These are phyloP conservation scores for Blastosporella zonata DNA, from an alignment of 1,284 basidiomycete genomes.

Conservation along the genomic window DNA sequence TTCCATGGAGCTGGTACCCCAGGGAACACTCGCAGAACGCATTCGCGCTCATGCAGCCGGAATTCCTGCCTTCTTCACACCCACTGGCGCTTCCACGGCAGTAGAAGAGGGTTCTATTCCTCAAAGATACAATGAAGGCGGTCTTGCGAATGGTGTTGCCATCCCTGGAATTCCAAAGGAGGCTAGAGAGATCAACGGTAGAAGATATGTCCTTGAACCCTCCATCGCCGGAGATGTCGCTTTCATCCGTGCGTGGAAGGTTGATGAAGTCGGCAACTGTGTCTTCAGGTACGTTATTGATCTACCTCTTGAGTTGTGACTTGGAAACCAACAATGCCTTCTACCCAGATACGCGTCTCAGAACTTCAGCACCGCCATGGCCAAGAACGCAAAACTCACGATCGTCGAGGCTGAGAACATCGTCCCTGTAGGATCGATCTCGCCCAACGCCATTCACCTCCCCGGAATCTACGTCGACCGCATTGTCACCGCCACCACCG, in stretches of 20 bases:
- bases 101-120: conserved; percentile 80
- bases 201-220: conserved; percentile 85
- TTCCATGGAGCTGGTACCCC: conserved; percentile 85
- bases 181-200: conserved; percentile 75
- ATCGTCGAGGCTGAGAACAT: conserved; percentile 96
- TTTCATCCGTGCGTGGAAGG: conserved; percentile 93
- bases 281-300: conserved; percentile 64
- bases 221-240: conserved; percentile 87
- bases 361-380: conserved; percentile 88
- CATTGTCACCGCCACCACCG: conserved; percentile 74
- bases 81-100: conserved; percentile 89
- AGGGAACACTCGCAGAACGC: conserved; percentile 90
- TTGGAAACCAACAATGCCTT: too few species aligned
- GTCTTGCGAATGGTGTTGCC: conserved; percentile 60
- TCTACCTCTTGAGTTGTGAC: conserved; percentile 1
- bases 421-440: conserved; percentile 82
- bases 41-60: conserved; percentile 91
- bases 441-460: conserved; percentile 82
- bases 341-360: conserved; percentile 86
- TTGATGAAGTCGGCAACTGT: conserved; percentile 85
- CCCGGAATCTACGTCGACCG: conserved; percentile 89
- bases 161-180: conserved; percentile 80
- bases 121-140: conserved; percentile 68
- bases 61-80: conserved; percentile 95
- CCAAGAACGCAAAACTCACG: conserved; percentile 84